A percentile compares a stretch with the other conserved stretches of the same genome.
Conservation (phyloP, 2,329 filamentous ascomycete genomes). For the Monosporascus sp. region DNA sequence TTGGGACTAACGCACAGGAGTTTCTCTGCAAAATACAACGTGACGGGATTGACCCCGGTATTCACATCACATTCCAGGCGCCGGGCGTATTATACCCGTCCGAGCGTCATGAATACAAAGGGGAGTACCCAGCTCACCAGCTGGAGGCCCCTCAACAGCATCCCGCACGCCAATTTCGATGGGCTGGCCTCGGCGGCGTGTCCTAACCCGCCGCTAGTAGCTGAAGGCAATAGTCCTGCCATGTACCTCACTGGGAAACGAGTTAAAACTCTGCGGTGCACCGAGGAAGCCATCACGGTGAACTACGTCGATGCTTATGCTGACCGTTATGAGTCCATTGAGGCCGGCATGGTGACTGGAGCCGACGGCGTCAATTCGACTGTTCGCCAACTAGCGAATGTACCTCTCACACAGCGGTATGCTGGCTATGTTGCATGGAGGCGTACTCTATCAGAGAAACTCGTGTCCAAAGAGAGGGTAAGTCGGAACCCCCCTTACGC, state of each 20-base stretch:
- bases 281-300: conserved; percentile 11
- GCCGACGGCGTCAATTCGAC: conserved; percentile 29
- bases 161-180: conserved; percentile 36
- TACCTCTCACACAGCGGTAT: conserved; percentile 14
- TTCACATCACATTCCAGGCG: conserved; percentile 5
- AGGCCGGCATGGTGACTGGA: conserved; percentile 28
- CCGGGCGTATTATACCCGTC: conserved; percentile 10
- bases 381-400: conserved; percentile 18
- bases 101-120: conserved; percentile 7
- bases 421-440: conserved; percentile 27
- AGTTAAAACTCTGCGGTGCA: conserved; percentile 13
- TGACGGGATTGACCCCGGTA: conserved; percentile 16
- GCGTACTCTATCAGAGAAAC: conserved; percentile 16
- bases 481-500: too few species aligned
- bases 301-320: conserved; percentile 16
- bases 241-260: conserved; percentile 17
- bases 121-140: conserved; percentile 31
- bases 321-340: conserved; percentile 21
- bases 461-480: conserved; percentile 14
- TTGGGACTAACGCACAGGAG: conserved; percentile 26
- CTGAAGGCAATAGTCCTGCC: conserved; percentile 13
- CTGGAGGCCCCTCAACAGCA: conserved; percentile 36
- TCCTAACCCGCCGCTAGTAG: conserved; percentile 12
- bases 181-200: conserved; percentile 21
- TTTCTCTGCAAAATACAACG: conserved; percentile 31